phyloP scores from a whole-genome alignment of 1,284 basidiomycete genomes.

The Ceratobasidium sp. region DNA sequence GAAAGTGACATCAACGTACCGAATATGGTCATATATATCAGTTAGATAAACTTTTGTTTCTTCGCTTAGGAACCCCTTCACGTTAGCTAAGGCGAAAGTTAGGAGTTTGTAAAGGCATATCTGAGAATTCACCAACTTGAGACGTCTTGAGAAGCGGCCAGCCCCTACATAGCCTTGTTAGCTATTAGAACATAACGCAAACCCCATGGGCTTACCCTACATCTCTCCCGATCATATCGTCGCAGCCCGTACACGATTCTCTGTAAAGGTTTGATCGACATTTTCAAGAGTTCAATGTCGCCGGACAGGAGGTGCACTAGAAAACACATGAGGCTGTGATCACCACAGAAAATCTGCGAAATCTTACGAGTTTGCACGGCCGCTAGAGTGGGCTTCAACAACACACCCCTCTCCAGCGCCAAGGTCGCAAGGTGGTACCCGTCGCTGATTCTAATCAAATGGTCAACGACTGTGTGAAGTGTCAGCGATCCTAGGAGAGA shows the following conservation, averaged over 20 bases:
- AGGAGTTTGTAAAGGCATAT: background rate
- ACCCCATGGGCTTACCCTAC: background rate
- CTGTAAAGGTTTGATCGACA: slow-evolving; percentile 32
- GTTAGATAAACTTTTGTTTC: slow-evolving; percentile 27
- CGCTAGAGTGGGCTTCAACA: slow-evolving; percentile 29
- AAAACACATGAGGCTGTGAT: background rate
- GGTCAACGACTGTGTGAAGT: slow-evolving; percentile 18
- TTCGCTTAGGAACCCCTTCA: slow-evolving; percentile 22
- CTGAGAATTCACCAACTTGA: background rate
- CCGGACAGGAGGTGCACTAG: slow-evolving; percentile 30
- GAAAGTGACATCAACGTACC: background rate
- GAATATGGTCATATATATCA: slow-evolving; percentile 31
- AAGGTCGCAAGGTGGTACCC: slow-evolving; percentile 29
- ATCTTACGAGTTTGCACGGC: slow-evolving; percentile 29
- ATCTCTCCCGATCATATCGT: slow-evolving; percentile 26
- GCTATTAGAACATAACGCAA: background rate
- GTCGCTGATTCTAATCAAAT: slow-evolving; percentile 33
- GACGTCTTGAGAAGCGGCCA: slow-evolving; percentile 9
- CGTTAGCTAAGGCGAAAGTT: background rate
- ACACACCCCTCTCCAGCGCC: slow-evolving; percentile 25
- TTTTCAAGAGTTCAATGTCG: slow-evolving; percentile 27
- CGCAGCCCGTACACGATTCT: slow-evolving; percentile 18
- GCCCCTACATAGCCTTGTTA: background rate
- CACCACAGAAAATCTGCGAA: no score
- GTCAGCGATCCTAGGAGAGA: background rate